Conservation (phyloP, 495 filamentous ascomycete species). For the Pyronema omphalodes region DNA sequence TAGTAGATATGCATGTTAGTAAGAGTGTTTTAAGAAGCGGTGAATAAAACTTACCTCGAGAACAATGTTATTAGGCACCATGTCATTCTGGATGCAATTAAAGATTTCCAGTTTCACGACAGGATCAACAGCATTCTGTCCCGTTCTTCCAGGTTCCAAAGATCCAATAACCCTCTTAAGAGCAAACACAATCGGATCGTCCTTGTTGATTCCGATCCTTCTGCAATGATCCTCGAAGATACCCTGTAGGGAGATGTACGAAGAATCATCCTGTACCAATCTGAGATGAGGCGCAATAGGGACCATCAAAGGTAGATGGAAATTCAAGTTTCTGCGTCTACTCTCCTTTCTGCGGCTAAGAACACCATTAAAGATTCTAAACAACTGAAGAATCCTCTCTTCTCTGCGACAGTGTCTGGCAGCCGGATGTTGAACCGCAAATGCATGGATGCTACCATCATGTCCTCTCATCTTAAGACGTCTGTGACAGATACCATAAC, state of each 20-base stretch:
- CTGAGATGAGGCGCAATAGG: constrained; percentile 84
- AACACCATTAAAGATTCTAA: constrained; percentile 77
- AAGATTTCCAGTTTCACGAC: constrained; percentile 66
- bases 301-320: constrained; percentile 87
- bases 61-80: constrained; percentile 60
- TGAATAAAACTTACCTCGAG: constrained; percentile 33
- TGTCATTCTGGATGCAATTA: constrained; percentile 76
- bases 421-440: constrained; percentile 89
- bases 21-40: background rate
- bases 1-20: constrained; percentile 29
- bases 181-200: constrained; percentile 83
- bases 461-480: constrained; percentile 93
- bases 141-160: constrained; percentile 40
- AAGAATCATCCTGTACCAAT: constrained; percentile 83
- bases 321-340: constrained; percentile 79
- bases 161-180: constrained; percentile 78
- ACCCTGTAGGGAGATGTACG: constrained; percentile 83
- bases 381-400: constrained; percentile 89
- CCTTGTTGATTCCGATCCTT: constrained; percentile 66
- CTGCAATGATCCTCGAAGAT: constrained; percentile 93
- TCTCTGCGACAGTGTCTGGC: constrained; percentile 80
- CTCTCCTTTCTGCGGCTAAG: constrained; percentile 85
- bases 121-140: constrained; percentile 22
- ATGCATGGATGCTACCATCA: constrained; percentile 85
- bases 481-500: constrained; percentile 73